Base-by-base conservation (phyloP, 1,284 basidiomycete genomes). In the Wolfiporia cocos region DNA sequence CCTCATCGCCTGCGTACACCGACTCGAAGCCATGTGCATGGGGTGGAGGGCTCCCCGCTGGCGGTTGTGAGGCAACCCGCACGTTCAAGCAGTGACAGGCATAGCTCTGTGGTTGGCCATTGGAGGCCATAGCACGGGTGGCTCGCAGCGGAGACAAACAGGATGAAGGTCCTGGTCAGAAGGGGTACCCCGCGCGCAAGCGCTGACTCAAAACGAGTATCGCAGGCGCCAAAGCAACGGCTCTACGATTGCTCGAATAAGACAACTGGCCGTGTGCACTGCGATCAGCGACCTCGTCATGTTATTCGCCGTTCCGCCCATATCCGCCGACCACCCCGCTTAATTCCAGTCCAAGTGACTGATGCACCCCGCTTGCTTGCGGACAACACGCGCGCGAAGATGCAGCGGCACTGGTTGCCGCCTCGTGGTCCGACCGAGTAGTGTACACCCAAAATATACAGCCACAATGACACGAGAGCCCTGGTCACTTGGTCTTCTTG, bases 31-130 rank as follows among this genome's bases (percentile, higher is more conserved):
- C 68, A 37, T 69, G 55, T 55, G 77, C 69, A 49, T 55, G 50
- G 29, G 47, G 44, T 22, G 53, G 53, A 17, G 58, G 48, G 20
- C 48, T 23, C 26, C 46, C 41, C 7, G 49, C 41, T 18, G 51
- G 43, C 17, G 57, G 48, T 30, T 51, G 51, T 12, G 56, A 37
- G 18, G 48, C 62, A 47, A 87, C 71, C 46, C 73, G 74, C 34
- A 88, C 68, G 55, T 88, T 88, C 45, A 88, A 72, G 53, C 85
- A 88, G 56, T 67, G 74, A 59, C 85, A 88, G 38, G 84, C 69
- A 18, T 55, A 55, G 37, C 33, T 44, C 33, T 51, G 36, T 30
- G 36, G 33, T n/a, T 41, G 56, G 53, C 57, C 57, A 49, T 49
- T 57, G 28, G 51, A 30, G 51, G 57, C 55, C 58, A 59, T 61